Percentiles rank a stretch among this genome's conserved stretches.
These are phyloP conservation scores for Gossypium schwendimanii DNA, from an alignment of 441 rosid genomes.

Conservation along the genomic window DNA sequence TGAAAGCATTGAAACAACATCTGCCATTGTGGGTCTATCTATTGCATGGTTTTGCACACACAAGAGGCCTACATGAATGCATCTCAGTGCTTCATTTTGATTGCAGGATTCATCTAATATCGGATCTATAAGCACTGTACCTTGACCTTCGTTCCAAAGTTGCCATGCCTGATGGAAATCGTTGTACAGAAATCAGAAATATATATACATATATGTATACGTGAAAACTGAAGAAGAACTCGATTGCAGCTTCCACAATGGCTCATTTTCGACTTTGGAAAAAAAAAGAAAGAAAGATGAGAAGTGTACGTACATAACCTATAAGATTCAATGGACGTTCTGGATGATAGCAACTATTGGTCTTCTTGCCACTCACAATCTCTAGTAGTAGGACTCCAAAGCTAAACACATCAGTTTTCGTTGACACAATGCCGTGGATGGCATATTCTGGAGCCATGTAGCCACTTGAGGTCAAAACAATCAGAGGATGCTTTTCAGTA, in stretches of 20 bases:
- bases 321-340: slow-evolving; percentile 31
- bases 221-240: neutral
- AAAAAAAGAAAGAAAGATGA: neutral
- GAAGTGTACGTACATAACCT: slow-evolving; percentile 35
- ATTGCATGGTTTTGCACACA: slow-evolving; percentile 46
- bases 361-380: slow-evolving; percentile 54
- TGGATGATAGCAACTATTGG: slow-evolving; percentile 29
- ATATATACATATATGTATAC: neutral
- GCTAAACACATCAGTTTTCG: slow-evolving; percentile 63
- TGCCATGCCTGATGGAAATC: slow-evolving; percentile 48
- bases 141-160: slow-evolving; percentile 43
- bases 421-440: slow-evolving; percentile 44
- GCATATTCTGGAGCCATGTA: slow-evolving; percentile 62
- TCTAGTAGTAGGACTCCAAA: slow-evolving; percentile 51
- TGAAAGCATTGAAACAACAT: slow-evolving; percentile 40
- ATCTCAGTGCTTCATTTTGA: slow-evolving; percentile 29
- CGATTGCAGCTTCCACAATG: neutral
- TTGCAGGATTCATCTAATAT: slow-evolving; percentile 6
- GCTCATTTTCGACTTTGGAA: neutral
- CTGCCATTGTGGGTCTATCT: slow-evolving; percentile 46
- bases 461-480: slow-evolving; percentile 32
- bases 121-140: slow-evolving; percentile 28
- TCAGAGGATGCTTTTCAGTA: neutral
- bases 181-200: neutral
- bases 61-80: slow-evolving; percentile 48